Base-by-base conservation (phyloP, 2,329 filamentous ascomycete genomes). In the Colletotrichum tropicale region DNA sequence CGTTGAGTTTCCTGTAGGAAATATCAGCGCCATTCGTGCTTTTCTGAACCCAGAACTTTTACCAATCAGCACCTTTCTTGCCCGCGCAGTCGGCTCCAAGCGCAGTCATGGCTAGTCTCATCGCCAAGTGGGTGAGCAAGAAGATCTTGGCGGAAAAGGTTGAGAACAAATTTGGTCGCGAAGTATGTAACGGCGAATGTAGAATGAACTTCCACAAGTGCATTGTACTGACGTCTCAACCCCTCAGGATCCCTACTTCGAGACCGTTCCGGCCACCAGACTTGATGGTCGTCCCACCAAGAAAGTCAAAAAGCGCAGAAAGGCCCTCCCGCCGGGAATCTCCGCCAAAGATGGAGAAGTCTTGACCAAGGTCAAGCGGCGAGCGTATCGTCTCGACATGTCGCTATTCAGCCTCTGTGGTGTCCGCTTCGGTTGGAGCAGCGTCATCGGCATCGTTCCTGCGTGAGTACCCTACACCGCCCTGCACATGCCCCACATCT, bases 371-470 rank as follows among this genome's bases (percentile, higher is more conserved):
- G 95, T 98, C 80, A 96, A 98, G 84, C 91, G 94, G 80, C 91
- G 94, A 74, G 96, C 97, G 38, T 98, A 98, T 85, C 90, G 92
- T 48, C 91, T 98, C 30, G 97, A 98, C 84, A 94, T 95, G 88
- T 91, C 91, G 71, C 90, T 98, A 8, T 98, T 96, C 87, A 96
- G 91, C 81, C 91, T 95, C 81, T 91, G 94, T 78, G 95, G 96
- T 58, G 90, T 98, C 75, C 91, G 93, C 74, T 96, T 98, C 82
- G 97, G 97, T 70, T 98, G 96, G 95, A 92, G 94, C 67, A 94
- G 93, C 80, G 91, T 98, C 74, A 95, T 98, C 80, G 97, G 93
- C 16, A 82, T 98, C 9, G 85, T 98, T 70, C 97, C 97, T 79
- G 91, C 91, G 91, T 95, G 89, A 89, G 94, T 90, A 71, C 13